Evolutionary conservation across 1,284 basidiomycete species (phyloP), one percentile per base, ranked within the genome.

Genomic region (Athelia psychrophila): DNA sequence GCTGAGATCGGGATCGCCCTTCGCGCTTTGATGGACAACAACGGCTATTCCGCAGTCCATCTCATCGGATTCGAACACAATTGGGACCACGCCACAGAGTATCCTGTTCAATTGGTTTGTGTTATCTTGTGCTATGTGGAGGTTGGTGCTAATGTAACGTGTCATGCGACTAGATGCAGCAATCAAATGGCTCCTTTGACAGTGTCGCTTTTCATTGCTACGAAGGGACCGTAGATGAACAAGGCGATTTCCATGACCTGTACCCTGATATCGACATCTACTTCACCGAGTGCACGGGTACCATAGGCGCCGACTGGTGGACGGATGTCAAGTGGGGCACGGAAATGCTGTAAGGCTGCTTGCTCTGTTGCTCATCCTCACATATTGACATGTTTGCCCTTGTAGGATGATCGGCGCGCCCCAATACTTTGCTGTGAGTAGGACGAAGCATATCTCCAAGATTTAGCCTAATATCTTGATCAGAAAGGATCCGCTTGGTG

Each of bases 241-340:
- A 79, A 55, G 69, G 71, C 50, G 56, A 62, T 1, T 81, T 80
- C 62, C 69, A 73, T 49, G 63, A 65, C 35, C 66, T 69, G 1
- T 78, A 62, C 51, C 79, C 79, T 2, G 64, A 59, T 44, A 80
- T 79, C 62, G 78, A 69, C 46, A 62, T 76, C 48, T 49, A 42
- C 24, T 16, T 8, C 38, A 42, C 38, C 5, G 38, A 42, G 65
- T 59, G 38, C 1, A 64, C 74, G 49, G 78, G 78, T 6, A 51
- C 56, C 51, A 19, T 74, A 45, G 76, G 76, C 23, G 79, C 78
- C 16, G 86, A 90, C 63, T 90, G 86, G 86, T 91, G 87, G 86
- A 73, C 68, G 51, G 85, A 89, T 57, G 83, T 88, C 66, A 88
- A 88, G 76, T 84, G 81, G 58, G n/a, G 59, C 27, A 30, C 13